phyloP scores from a whole-genome alignment of 257 asterid genomes.

The Forsythia suspensa region DNA sequence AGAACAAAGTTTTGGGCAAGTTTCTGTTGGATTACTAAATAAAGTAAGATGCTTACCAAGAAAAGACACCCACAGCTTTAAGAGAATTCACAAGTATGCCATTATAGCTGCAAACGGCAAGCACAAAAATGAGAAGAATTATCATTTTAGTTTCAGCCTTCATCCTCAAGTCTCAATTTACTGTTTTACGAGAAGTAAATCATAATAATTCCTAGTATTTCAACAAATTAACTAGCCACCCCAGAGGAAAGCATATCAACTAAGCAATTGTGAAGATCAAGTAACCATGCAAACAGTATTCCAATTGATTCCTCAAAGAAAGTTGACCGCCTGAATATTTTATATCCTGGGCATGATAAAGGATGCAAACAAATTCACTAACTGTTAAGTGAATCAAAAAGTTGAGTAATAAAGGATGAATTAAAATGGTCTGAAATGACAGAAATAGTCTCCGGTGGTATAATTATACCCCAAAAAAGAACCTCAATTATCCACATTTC shows the following conservation, averaged over 20 bases:
- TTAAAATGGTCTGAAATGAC: not conserved
- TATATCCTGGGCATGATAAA: not conserved
- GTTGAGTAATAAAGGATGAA: not conserved
- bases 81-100: slow-evolving; percentile 85
- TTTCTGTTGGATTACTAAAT: slow-evolving; percentile 6
- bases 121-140: slow-evolving; percentile 17
- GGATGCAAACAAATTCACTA: not conserved
- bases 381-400: not conserved
- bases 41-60: slow-evolving; percentile 54
- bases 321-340: not conserved
- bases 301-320: not conserved
- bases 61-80: slow-evolving; percentile 55
- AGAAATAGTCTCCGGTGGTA: not conserved
- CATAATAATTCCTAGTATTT: not conserved
- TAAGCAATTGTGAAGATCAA: not conserved
- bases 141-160: slow-evolving; percentile 7
- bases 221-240: not conserved
- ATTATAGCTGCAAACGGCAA: slow-evolving; percentile 66
- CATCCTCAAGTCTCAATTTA: not conserved
- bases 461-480: not conserved
- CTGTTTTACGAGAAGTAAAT: not conserved
- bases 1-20: not conserved
- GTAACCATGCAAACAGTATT: not conserved
- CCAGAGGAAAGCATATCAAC: not conserved
- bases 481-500: not conserved